Evolutionary conservation across 805 yeast species (phyloP), one percentile per base, ranked within the genome.

Genomic region (Metschnikowia borealis): DNA sequence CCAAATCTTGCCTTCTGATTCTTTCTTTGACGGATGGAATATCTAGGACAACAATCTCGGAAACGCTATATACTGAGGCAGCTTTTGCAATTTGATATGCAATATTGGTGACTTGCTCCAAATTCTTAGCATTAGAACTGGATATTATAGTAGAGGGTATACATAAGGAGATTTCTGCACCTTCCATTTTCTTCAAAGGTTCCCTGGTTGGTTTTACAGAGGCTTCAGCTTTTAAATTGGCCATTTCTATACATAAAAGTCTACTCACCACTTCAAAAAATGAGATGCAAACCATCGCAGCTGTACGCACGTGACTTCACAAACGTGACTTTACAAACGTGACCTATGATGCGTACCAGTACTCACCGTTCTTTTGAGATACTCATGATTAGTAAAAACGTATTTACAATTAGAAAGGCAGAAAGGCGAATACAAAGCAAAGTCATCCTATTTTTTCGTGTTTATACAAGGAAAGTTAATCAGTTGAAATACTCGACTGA

Each of bases 31-130:
- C 68, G 14, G 57, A 55, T 1, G 75, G 74, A 3, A 81, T 69
- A 53, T 87, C 87, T 58, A 88, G 72, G 1, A 91, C 71, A 3
- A 90, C 82, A 31, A 91, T 74, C 62, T 91, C 97, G 5, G 81
- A 79, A 5, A 88, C 89, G 48, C 82, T 78, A 64, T 77, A 89
- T 1, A 81, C 72, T 29, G 87, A 80, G 3, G 89, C 85, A 2
- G 84, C 81, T 59, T 85, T 81, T 11, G 96, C 91, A 14, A 91
- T 75, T 65, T 89, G 95, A 60, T 90, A 87, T 1, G 87, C 82
- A 0, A 82, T 74, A 51, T 79, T 73, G 0, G 96, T 89, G 13
- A 82, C 83, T 62, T 89, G 96, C 54, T 84, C 84, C 45, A 88
- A 69, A 55, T 84, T 84, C 36, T 67, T 69, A 44, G 92, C 85